Base-by-base conservation (phyloP, 345 rosid genomes). In the Dimocarpus longan region DNA sequence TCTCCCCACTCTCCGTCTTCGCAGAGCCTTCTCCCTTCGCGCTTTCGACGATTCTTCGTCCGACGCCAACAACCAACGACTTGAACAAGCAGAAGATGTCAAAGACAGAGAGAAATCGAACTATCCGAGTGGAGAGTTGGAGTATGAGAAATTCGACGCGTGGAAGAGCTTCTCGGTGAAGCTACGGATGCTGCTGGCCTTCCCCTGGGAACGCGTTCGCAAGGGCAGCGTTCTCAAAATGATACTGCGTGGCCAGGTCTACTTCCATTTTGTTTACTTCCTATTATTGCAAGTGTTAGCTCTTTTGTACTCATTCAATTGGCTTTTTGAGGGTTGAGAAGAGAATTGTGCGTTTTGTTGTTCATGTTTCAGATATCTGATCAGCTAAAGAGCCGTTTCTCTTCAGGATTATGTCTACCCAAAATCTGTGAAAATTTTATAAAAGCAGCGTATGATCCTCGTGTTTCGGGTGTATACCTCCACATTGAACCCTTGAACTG, bases 191-290 rank as follows among this genome's bases (percentile, higher is more conserved):
- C 87, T 95, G 2, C 6, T 93, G 74, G 97, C 99, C 18, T 89
- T 80, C 70, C 98, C 98, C 32, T 93, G 99, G 99, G 88, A 91
- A 70, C 93, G 99, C 56, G 90, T 95, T 76, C 90, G 92, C 5
- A 91, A 92, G 73, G 96, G 96, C 82, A 92, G 93, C 37, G 97
- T 95, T 74, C 85, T 93, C 72, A 88, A 89, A 13, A 85, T 95
- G 93, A 93, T 88, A 83, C 76, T 95, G 80, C 97, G 99, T 6
- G 99, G 99, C 90, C 96, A 95, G 98, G 99, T 95, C 82, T 73
- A 42, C 59, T 24, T 26, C 22, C 9, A 12, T 21, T 19, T 54
- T 54, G 19, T 32, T 32, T 32, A 32, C 3, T 4, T 46, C 12
- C 52, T 46, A 46, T 46, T 7, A 46, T 16, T 32, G 37, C 37